Evolutionary conservation across 805 yeast genomes (phyloP).

Genomic region (Yarrowia keelungensis): DNA sequence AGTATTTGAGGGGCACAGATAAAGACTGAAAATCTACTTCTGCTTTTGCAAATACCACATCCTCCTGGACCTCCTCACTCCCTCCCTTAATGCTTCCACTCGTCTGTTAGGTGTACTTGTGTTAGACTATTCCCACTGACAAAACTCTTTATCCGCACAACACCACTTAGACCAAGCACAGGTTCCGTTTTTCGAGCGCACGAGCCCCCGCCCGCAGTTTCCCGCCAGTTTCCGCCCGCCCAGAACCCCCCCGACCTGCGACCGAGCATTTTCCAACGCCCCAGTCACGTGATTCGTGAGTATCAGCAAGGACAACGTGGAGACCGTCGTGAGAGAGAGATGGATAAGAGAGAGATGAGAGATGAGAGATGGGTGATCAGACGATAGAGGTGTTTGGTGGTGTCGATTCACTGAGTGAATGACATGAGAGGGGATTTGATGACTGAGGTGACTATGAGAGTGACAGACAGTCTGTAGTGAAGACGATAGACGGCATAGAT

Average conservation of each 20-base stretch:
- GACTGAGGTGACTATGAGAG: too few relatives aligned
- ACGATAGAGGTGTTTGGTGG: too few relatives aligned
- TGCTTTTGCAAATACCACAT: too few relatives aligned
- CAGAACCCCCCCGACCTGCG: too few relatives aligned
- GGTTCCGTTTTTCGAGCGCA: neutral
- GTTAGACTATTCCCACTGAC: slow-evolving; percentile 36
- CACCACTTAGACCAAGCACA: slow-evolving; percentile 27
- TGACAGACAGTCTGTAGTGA: too few relatives aligned
- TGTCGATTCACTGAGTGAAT: too few relatives aligned
- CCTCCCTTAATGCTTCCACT: too few relatives aligned
- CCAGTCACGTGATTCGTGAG: slow-evolving; percentile 27
- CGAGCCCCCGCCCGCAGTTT: neutral
- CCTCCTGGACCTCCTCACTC: too few relatives aligned
- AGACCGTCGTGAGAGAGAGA: neutral
- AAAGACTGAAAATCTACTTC: too few relatives aligned
- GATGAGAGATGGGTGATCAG: neutral
- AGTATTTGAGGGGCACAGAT: too few relatives aligned
- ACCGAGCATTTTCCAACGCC: neutral
- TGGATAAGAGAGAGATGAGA: neutral
- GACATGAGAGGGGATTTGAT: neutral
- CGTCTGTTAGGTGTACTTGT: too few relatives aligned
- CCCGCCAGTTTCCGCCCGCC: neutral
- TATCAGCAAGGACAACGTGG: neutral
- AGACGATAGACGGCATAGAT: neutral
- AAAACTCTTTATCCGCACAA: slow-evolving; percentile 38